These are phyloP conservation scores for Microdochium bolleyi DNA, from an alignment of 2,329 filamentous ascomycete species.

Conservation along the genomic window DNA sequence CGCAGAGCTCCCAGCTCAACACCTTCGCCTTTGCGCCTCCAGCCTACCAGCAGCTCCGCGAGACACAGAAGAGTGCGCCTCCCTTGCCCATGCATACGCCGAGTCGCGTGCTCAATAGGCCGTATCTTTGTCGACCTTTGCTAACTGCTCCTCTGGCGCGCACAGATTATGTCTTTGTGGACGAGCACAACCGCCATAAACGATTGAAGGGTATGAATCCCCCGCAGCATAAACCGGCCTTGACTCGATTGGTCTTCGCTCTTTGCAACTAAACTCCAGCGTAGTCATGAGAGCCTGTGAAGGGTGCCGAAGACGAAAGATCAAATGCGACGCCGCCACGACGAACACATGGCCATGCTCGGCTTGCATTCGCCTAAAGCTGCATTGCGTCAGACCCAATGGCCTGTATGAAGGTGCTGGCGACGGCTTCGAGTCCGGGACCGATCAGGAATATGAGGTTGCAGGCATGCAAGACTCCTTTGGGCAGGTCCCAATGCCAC, in stretches of 20 bases:
- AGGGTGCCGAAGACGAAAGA: constrained; percentile 89
- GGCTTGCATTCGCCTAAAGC: constrained; percentile 83
- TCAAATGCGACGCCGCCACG: constrained; percentile 95
- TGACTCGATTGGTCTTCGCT: constrained; percentile 4
- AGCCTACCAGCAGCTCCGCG: constrained; percentile 50
- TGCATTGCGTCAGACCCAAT: constrained; percentile 86
- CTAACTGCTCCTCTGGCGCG: neutral
- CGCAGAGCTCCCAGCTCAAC: constrained; percentile 63
- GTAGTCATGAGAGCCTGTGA: constrained; percentile 95
- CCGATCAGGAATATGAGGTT: constrained; percentile 32
- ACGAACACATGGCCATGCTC: constrained; percentile 98
- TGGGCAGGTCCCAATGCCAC: constrained; percentile 45
- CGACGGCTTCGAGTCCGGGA: constrained; percentile 38
- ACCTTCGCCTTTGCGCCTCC: constrained; percentile 68
- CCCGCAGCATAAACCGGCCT: neutral
- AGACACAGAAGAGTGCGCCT: constrained; percentile 75
- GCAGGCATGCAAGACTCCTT: constrained; percentile 35
- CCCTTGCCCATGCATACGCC: neutral
- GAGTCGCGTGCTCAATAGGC: neutral
- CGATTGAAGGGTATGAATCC: constrained; percentile 70
- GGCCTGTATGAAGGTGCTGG: constrained; percentile 57
- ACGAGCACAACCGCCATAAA: constrained; percentile 97
- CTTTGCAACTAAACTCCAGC: neutral
- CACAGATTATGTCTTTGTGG: constrained; percentile 95
- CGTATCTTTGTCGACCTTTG: constrained; percentile 17